These are phyloP conservation scores for Cercospora sojina DNA, from an alignment of 2,329 filamentous ascomycete species.

Conservation along the genomic window DNA sequence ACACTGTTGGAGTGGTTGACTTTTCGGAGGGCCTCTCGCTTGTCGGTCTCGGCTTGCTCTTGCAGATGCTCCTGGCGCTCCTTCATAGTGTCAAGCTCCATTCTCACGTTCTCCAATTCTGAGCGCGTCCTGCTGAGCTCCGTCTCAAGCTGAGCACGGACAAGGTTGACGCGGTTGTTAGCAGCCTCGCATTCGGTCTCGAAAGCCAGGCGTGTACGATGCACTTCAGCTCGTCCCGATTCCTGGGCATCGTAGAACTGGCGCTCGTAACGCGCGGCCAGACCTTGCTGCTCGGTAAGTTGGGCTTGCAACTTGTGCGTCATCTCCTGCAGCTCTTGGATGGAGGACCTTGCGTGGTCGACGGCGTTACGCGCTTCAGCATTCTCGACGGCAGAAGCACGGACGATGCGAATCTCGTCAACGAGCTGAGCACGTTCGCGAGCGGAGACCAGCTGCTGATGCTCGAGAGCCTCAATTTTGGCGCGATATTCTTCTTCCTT, in stretches of 20 bases:
- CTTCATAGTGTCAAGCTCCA: slow-evolving; percentile 78
- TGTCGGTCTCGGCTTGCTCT: slow-evolving; percentile 73
- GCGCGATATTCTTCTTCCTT: slow-evolving; percentile 59
- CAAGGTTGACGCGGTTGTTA: slow-evolving; percentile 80
- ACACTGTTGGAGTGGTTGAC: slow-evolving; percentile 53
- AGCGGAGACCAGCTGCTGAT: slow-evolving; percentile 50
- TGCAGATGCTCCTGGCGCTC: slow-evolving; percentile 80
- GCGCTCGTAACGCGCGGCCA: slow-evolving; percentile 68
- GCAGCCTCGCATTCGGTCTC: slow-evolving; percentile 79
- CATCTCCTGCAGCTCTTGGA: slow-evolving; percentile 32
- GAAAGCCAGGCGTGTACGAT: slow-evolving; percentile 74
- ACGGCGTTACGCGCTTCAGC: slow-evolving; percentile 77
- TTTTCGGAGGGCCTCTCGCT: slow-evolving; percentile 59
- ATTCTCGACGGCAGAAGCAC: slow-evolving; percentile 67
- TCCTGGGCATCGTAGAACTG: slow-evolving; percentile 84
- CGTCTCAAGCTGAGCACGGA: slow-evolving; percentile 77
- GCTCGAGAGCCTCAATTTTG: slow-evolving; percentile 55
- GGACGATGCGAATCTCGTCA: slow-evolving; percentile 47
- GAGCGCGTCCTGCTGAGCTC: slow-evolving; percentile 70
- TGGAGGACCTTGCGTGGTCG: slow-evolving; percentile 36
- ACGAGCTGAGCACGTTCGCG: slow-evolving; percentile 48
- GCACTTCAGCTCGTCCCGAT: slow-evolving; percentile 73
- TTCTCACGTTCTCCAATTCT: slow-evolving; percentile 73
- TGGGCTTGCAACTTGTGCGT: slow-evolving; percentile 49
- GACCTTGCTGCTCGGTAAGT: slow-evolving; percentile 70